Percentiles rank a stretch among this genome's conserved stretches.
Evolutionary conservation across 768 basidiomycete genomes (phyloP).

Genomic region (Mycena vulgaris): DNA sequence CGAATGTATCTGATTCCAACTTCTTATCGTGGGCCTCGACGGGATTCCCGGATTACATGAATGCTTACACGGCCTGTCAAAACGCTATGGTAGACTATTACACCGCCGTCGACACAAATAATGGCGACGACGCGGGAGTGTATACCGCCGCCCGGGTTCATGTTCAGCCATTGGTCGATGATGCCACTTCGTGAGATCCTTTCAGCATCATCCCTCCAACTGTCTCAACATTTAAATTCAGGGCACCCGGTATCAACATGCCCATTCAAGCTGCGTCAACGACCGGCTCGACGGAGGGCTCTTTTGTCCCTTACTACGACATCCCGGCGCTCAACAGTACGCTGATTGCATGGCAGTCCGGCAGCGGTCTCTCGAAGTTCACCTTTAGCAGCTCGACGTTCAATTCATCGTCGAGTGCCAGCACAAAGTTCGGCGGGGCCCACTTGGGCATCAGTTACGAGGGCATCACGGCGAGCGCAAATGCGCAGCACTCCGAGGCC

Average conservation of each 20-base stretch:
- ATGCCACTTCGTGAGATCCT: background rate
- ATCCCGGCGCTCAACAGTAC: conserved; percentile 15
- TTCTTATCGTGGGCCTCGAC: background rate
- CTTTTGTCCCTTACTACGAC: background rate
- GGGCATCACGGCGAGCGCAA: background rate
- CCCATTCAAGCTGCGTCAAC: background rate
- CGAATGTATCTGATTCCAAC: background rate
- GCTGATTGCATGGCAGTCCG: background rate
- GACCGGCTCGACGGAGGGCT: background rate
- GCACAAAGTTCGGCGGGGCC: background rate
- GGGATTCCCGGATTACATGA: background rate
- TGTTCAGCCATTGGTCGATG: background rate
- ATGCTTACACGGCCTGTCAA: background rate
- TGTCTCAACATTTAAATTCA: background rate
- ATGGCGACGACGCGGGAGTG: conserved; percentile 3
- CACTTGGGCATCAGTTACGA: background rate
- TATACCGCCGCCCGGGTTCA: background rate
- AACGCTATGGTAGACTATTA: background rate
- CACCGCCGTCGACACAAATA: background rate
- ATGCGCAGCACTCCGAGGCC: background rate
- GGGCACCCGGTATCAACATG: conserved; percentile 3
- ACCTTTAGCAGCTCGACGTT: background rate
- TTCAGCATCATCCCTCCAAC: background rate
- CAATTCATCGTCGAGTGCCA: background rate
- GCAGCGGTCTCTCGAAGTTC: background rate